These are phyloP conservation scores for Aureobasidium sp. DNA, from an alignment of 2,329 filamentous ascomycete genomes.

Conservation along the genomic window DNA sequence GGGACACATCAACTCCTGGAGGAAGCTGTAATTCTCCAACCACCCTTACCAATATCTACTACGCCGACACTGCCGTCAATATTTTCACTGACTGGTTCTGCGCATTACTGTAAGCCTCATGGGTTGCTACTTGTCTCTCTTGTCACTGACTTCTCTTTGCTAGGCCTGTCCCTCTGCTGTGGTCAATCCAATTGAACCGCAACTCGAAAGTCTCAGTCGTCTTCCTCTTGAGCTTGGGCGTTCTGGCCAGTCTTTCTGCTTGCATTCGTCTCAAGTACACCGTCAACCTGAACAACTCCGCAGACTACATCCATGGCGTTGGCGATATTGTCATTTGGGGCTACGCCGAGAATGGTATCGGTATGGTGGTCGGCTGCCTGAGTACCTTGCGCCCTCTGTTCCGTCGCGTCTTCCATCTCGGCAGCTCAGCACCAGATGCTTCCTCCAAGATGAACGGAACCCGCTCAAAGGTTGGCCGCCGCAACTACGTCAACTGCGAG, in stretches of 20 bases:
- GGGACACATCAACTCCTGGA: constrained; percentile 22
- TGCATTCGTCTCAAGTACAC: constrained; percentile 31
- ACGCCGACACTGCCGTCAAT: constrained; percentile 29
- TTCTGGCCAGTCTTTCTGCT: constrained; percentile 26
- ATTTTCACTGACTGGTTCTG: constrained; percentile 32
- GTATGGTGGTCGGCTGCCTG: constrained; percentile 29
- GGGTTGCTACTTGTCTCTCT: background rate
- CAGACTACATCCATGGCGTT: constrained; percentile 26
- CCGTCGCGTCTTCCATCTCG: constrained; percentile 18
- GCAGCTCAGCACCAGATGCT: background rate
- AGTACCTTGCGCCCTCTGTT: constrained; percentile 29
- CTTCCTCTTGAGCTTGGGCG: constrained; percentile 30
- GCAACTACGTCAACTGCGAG: constrained; percentile 9
- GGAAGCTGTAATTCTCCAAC: constrained; percentile 23
- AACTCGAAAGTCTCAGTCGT: constrained; percentile 34
- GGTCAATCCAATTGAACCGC: constrained; percentile 34
- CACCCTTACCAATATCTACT: constrained; percentile 28
- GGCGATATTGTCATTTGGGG: constrained; percentile 31
- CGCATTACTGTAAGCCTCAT: constrained; percentile 24
- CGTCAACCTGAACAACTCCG: constrained; percentile 25
- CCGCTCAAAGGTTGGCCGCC: background rate
- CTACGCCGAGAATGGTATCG: constrained; percentile 30
- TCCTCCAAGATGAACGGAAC: constrained; percentile 1
- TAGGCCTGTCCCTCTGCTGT: constrained; percentile 35
- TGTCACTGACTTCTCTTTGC: background rate